A percentile compares a stretch with the other conserved stretches of the same genome.
Conservation (phyloP, 805 yeast species). For the Lipomyces yamadae region DNA sequence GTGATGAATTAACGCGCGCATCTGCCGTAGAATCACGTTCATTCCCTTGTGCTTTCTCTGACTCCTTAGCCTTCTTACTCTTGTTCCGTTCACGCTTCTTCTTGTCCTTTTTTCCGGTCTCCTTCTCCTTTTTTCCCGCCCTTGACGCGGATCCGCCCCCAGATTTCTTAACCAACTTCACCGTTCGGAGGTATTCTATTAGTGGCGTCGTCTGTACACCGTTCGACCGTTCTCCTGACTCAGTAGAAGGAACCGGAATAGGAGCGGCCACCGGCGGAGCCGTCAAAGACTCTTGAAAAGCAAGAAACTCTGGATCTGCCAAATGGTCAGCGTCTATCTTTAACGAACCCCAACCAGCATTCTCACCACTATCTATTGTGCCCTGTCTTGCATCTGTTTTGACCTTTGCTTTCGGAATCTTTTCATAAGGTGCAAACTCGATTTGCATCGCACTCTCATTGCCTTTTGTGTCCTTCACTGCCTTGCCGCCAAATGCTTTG, state of each 20-base stretch:
- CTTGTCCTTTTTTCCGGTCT: conserved; percentile 38
- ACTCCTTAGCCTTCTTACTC: conserved; percentile 8
- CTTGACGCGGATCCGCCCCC: conserved; percentile 40
- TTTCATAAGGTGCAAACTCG: conserved; percentile 42
- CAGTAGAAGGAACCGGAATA: conserved; percentile 5
- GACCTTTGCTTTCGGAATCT: conserved; percentile 17
- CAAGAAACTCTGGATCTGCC: conserved; percentile 43
- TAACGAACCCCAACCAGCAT: neutral
- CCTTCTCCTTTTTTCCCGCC: conserved; percentile 31
- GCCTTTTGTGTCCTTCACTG: conserved; percentile 42
- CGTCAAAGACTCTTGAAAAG: conserved; percentile 43
- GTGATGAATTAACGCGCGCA: neutral
- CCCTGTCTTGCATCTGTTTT: conserved; percentile 41
- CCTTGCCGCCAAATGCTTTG: conserved; percentile 42
- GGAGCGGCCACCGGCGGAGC: conserved; percentile 15
- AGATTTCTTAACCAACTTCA: conserved; percentile 13
- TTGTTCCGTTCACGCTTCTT: conserved; percentile 17
- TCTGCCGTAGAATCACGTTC: conserved; percentile 1
- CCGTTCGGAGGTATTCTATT: conserved; percentile 35
- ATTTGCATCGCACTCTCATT: conserved; percentile 31
- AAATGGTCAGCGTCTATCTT: neutral
- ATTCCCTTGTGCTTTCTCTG: conserved; percentile 2
- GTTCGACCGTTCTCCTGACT: neutral
- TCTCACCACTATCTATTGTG: conserved; percentile 40
- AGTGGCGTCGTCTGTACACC: conserved; percentile 30